Conservation (phyloP, 2,329 filamentous ascomycete genomes). For the Claviceps paspali region DNA sequence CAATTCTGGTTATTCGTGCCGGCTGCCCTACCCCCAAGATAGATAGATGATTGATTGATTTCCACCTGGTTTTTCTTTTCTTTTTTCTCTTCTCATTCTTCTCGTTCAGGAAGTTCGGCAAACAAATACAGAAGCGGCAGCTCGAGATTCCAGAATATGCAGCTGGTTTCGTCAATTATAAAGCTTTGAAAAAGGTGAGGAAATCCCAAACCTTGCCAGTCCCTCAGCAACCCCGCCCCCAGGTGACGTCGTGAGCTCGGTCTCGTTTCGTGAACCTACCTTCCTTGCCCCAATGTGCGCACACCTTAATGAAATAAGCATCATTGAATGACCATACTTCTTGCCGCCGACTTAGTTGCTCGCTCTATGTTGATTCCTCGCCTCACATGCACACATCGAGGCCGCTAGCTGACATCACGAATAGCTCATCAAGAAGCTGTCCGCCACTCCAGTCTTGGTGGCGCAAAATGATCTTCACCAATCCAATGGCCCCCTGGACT, state of each 20-base stretch:
- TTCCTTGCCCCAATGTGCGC: not conserved
- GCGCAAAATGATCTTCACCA: constrained; percentile 53
- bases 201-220: not conserved
- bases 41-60: no score
- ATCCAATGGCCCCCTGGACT: constrained; percentile 40
- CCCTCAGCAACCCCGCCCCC: not conserved
- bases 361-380: not conserved
- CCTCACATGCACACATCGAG: not conserved
- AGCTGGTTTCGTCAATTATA: constrained; percentile 98
- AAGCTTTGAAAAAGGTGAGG: constrained; percentile 88
- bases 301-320: not conserved
- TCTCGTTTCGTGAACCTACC: not conserved
- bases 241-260: not conserved
- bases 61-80: no score
- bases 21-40: constrained; percentile 1
- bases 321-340: not conserved
- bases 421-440: constrained; percentile 96
- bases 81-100: constrained; percentile 4
- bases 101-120: constrained; percentile 88
- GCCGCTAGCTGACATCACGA: constrained; percentile 1
- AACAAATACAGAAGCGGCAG: constrained; percentile 97
- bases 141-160: constrained; percentile 99
- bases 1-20: not conserved
- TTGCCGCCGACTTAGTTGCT: not conserved
- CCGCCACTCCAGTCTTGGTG: constrained; percentile 70